Conservation (phyloP, 169 alveolate species). For the Miamiensis avidus region DNA sequence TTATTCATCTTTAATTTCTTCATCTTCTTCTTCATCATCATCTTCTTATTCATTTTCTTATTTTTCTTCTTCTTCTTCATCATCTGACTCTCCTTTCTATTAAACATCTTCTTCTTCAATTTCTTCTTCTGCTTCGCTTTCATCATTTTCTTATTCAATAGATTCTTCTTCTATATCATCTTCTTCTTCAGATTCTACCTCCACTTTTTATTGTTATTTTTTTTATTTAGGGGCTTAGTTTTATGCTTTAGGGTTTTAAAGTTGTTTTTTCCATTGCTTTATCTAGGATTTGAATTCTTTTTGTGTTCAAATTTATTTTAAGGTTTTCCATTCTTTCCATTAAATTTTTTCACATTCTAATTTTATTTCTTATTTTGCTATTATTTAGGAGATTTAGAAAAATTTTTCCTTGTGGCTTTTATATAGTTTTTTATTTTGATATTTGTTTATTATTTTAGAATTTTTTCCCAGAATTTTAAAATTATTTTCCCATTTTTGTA, state of each 20-base stretch:
- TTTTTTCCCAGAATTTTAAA: too few species aligned
- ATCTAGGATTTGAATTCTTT: not conserved
- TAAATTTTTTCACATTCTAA: too few species aligned
- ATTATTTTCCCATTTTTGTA: too few species aligned
- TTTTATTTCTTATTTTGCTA: too few species aligned
- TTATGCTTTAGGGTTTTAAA: not conserved
- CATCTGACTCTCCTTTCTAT: not conserved
- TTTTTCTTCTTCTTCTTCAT: conserved; percentile 4
- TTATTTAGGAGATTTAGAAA: too few species aligned
- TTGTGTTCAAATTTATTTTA: too few species aligned
- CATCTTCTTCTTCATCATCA: not conserved
- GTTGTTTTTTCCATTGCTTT: too few species aligned
- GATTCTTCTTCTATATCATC: not conserved
- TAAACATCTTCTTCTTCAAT: conserved; percentile 7
- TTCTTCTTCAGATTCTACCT: not conserved
- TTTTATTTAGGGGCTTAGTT: not conserved
- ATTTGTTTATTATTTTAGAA: too few species aligned
- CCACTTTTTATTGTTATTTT: not conserved
- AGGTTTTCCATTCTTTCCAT: too few species aligned
- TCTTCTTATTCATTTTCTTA: not conserved
- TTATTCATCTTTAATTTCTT: not conserved
- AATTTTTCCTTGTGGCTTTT: too few species aligned
- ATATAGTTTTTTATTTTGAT: too few species aligned
- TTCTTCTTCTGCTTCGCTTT: not conserved
- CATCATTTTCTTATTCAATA: not conserved